Evolutionary conservation across 345 rosid species (phyloP), one percentile per base, ranked within the genome.

Genomic region (Lenwebbia sp.): DNA sequence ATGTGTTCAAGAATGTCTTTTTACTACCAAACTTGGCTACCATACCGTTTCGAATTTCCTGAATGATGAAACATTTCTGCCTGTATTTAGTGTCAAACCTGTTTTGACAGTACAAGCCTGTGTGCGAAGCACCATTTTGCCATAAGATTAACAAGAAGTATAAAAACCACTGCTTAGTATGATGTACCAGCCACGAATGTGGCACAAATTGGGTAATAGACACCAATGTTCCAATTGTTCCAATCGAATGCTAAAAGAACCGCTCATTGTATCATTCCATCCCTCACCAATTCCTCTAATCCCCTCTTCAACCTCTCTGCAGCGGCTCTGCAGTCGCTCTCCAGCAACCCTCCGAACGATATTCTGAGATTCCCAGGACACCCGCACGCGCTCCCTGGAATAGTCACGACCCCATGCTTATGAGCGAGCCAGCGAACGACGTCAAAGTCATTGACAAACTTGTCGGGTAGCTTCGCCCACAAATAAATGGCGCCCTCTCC

Each of bases 401-500:
- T 93, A 86, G 95, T 95, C 74, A 94, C 95, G 56, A 96, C 96
- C 13, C 94, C 96, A 30, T 97, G 99, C 87, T 88, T 94, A 53
- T 86, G 91, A 37, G 95, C 99, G 4, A 97, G 95, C 99, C 99
- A 97, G 87, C 60, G 89, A 82, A 96, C 98, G 11, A 97, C 99
- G 83, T 89, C 91, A n/a, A 85, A 85, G 86, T 93, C 96, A 37
- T 94, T 88, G 2, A 6, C 23, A 26, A 88, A 82, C 78, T 89
- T 83, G 28, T 94, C 95, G 0, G 99, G 99, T 84, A 97, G 95
- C 88, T 88, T 96, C 5, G 94, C 99, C 99, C 99, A 97, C 85
- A 97, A 60, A 95, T 97, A 97, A 13, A 97, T 93, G 26, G 96
- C 98, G 5, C 99, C 99, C 90, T 97, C 99, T 86, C 99, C 99